Percentiles rank a stretch among this genome's conserved stretches.
These are phyloP conservation scores for Clonostachys sp. DNA, from an alignment of 2,329 filamentous ascomycete genomes.

Conservation along the genomic window DNA sequence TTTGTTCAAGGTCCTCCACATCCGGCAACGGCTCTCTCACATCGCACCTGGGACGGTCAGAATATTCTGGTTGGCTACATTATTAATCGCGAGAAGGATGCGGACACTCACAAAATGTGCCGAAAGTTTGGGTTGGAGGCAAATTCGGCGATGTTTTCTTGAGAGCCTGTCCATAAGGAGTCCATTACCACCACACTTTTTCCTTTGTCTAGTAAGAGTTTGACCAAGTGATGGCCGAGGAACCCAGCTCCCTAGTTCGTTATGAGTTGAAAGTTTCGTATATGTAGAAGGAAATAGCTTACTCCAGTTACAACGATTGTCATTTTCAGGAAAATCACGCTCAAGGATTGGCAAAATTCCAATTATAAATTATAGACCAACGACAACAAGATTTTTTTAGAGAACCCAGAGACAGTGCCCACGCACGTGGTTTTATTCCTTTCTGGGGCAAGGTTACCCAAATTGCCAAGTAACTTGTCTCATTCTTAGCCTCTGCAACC, in stretches of 20 bases:
- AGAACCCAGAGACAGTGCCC: too few species aligned
- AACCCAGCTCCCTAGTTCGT: slow-evolving; percentile 5
- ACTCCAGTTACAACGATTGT: slow-evolving; percentile 3
- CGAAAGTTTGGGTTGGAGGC: slow-evolving; percentile 1
- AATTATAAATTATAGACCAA: too few species aligned
- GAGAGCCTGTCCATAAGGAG: slow-evolving; percentile 6
- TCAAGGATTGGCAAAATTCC: too few species aligned
- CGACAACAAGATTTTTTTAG: too few species aligned
- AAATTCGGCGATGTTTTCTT: slow-evolving; percentile 2
- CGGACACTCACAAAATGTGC: background rate
- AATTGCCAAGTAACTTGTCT: too few species aligned
- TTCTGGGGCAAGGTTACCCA: too few species aligned
- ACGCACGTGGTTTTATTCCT: too few species aligned
- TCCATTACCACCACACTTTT: slow-evolving; percentile 5
- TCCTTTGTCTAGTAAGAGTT: slow-evolving; percentile 2
- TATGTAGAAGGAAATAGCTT: background rate
- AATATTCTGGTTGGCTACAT: background rate
- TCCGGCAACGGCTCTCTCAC: slow-evolving; percentile 3
- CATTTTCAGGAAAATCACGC: background rate
- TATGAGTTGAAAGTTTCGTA: background rate
- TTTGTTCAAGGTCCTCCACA: slow-evolving; percentile 2
- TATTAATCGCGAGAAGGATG: background rate
- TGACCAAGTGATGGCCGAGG: slow-evolving; percentile 6
- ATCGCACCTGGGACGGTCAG: slow-evolving; percentile 2
- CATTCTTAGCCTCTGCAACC: too few species aligned